Evolutionary conservation across 495 filamentous ascomycete genomes (phyloP).

Genomic region (Tuber brumale): DNA sequence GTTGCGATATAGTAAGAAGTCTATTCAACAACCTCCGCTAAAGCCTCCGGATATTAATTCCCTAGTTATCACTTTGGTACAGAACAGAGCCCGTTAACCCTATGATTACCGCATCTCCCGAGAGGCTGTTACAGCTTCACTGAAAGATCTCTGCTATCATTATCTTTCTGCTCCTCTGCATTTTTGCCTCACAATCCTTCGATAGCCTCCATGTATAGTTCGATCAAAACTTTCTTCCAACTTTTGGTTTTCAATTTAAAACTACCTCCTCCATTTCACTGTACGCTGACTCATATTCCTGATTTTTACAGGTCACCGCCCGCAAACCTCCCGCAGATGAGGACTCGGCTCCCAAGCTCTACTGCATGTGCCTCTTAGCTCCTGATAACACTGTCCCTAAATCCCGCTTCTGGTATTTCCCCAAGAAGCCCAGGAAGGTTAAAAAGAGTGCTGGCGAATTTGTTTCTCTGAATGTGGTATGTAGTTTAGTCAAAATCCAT

Average conservation of each 20-base stretch:
- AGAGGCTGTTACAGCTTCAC: too few species aligned
- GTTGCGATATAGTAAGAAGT: too few species aligned
- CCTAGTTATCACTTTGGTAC: too few species aligned
- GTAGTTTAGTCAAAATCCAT: conserved; percentile 40
- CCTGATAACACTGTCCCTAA: conserved; percentile 96
- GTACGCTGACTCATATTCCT: conserved; percentile 8
- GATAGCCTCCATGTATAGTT: conserved; percentile 16
- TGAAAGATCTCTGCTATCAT: conserved; percentile 5
- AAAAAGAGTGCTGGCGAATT: conserved; percentile 99
- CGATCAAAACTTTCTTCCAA: conserved; percentile 4
- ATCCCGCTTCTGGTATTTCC: conserved; percentile 99
- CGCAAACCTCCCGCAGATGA: conserved; percentile 94
- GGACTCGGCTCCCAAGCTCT: conserved; percentile 92
- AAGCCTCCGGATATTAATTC: too few species aligned
- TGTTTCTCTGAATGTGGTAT: conserved; percentile 89
- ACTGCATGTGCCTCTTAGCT: conserved; percentile 99
- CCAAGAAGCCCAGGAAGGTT: conserved; percentile 95
- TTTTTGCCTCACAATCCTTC: conserved; percentile 8
- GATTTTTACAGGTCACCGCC: conserved; percentile 68
- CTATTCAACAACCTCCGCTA: too few species aligned
- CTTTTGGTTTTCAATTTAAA: background rate
- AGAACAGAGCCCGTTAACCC: too few species aligned
- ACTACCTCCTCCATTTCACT: background rate
- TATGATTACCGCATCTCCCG: too few species aligned
- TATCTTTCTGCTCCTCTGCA: conserved; percentile 16